phyloP scores from a whole-genome alignment of 1,284 basidiomycete species.

The Cryptococcus deneoformans region DNA sequence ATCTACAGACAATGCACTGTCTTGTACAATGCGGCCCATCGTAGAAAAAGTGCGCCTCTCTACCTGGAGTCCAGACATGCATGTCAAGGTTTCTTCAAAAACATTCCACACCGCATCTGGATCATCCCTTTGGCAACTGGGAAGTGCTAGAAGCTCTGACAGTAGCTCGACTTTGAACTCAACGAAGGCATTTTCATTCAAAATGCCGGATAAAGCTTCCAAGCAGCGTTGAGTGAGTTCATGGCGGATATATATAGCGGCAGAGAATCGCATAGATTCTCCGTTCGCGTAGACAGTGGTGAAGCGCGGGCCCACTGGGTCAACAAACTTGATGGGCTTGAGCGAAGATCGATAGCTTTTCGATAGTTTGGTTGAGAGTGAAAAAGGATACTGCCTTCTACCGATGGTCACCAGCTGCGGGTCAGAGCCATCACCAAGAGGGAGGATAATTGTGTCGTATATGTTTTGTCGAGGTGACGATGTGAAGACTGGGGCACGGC shows the following conservation, averaged over 20 bases:
- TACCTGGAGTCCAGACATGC: conserved; percentile 6
- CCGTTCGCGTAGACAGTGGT: conserved; percentile 57
- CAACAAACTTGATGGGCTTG: conserved; percentile 34
- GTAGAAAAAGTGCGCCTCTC: neutral
- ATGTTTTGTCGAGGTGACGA: conserved; percentile 61
- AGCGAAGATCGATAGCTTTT: too few species aligned
- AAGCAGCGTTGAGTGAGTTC: conserved; percentile 60
- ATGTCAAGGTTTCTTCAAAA: conserved; percentile 9
- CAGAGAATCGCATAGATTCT: conserved; percentile 51
- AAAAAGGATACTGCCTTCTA: conserved; percentile 50
- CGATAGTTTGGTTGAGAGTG: conserved; percentile 6
- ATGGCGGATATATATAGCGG: conserved; percentile 57
- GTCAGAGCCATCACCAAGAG: conserved; percentile 52
- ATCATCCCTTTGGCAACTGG: neutral
- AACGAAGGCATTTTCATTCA: conserved; percentile 54
- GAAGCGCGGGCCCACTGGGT: conserved; percentile 53
- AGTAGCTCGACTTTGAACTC: conserved; percentile 60
- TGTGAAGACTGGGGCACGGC: conserved; percentile 57
- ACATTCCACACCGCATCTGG: conserved; percentile 7
- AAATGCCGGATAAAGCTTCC: conserved; percentile 59
- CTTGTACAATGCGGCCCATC: neutral
- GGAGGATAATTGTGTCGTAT: conserved; percentile 64
- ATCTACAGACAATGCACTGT: conserved; percentile 26
- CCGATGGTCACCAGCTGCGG: conserved; percentile 63
- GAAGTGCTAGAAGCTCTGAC: conserved; percentile 44